A percentile compares a stretch with the other conserved stretches of the same genome.
Evolutionary conservation across 805 yeast species (phyloP).

Genomic region (Metschnikowia reukaufii): DNA sequence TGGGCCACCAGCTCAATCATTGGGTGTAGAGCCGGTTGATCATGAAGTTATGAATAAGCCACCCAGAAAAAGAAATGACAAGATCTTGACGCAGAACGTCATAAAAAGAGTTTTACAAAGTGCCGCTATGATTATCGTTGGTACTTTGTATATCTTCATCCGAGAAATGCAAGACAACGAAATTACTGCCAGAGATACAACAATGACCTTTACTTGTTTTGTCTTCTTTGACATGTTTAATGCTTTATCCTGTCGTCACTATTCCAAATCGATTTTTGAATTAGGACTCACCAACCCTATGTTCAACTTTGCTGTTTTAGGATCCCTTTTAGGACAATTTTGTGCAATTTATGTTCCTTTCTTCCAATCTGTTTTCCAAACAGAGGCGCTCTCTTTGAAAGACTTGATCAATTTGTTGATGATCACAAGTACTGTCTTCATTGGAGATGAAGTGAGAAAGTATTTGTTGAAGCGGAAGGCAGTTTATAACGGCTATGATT

Average conservation of each 20-base stretch:
- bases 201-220: slow-evolving; percentile 98
- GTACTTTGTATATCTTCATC: slow-evolving; percentile 84
- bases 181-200: slow-evolving; percentile 92
- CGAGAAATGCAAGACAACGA: slow-evolving; percentile 81
- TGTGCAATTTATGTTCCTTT: slow-evolving; percentile 93
- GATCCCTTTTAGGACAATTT: slow-evolving; percentile 85
- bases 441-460: slow-evolving; percentile 83
- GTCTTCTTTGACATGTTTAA: slow-evolving; percentile 96
- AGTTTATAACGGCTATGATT: slow-evolving; percentile 15
- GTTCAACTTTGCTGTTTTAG: slow-evolving; percentile 91
- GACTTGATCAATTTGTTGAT: slow-evolving; percentile 65
- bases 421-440: slow-evolving; percentile 77
- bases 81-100: slow-evolving; percentile 70
- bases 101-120: slow-evolving; percentile 73
- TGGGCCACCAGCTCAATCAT: slow-evolving; percentile 98
- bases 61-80: slow-evolving; percentile 88
- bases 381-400: slow-evolving; percentile 76
- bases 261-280: slow-evolving; percentile 77
- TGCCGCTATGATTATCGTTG: slow-evolving; percentile 73
- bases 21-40: slow-evolving; percentile 97
- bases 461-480: slow-evolving; percentile 31
- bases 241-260: slow-evolving; percentile 90
- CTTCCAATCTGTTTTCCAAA: slow-evolving; percentile 89
- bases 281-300: slow-evolving; percentile 79
- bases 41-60: slow-evolving; percentile 94